A percentile compares a stretch with the other conserved stretches of the same genome.
Conservation (phyloP, 1,284 basidiomycete genomes). For the Cerioporus squamosus region DNA sequence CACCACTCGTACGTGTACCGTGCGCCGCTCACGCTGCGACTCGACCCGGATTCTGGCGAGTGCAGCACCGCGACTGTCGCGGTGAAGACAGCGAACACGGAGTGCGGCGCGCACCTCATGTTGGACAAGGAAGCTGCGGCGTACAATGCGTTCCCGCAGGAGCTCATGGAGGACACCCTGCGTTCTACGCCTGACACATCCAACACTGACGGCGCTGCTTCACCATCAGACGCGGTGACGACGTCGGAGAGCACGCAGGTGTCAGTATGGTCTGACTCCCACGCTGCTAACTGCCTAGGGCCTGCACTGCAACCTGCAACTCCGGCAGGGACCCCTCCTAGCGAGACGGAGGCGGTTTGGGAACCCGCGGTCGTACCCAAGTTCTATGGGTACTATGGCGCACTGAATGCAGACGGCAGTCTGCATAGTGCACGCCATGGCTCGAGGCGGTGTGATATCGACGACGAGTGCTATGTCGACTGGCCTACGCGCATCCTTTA, state of each 20-base stretch:
- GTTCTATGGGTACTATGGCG: conserved; percentile 55
- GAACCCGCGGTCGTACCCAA: conserved; percentile 49
- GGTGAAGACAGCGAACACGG: conserved; percentile 32
- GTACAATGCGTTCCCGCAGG: conserved; percentile 47
- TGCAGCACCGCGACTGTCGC: conserved; percentile 35
- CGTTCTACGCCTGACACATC: not conserved
- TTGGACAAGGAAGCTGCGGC: conserved; percentile 45
- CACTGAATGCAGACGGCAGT: conserved; percentile 24
- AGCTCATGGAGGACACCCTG: conserved; percentile 45
- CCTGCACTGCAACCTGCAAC: not conserved
- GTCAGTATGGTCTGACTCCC: conserved; percentile 4
- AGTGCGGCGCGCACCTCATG: conserved; percentile 26
- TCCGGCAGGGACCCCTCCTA: not conserved
- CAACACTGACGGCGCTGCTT: not conserved
- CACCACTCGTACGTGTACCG: conserved; percentile 38
- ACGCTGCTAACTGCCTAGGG: not conserved
- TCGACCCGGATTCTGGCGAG: conserved; percentile 24
- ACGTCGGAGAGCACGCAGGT: not conserved
- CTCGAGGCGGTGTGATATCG: not conserved
- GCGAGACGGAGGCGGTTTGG: too few relatives aligned
- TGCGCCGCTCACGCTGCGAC: conserved; percentile 34
- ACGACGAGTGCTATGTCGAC: conserved; percentile 2
- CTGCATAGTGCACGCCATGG: not conserved
- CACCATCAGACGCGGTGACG: not conserved
- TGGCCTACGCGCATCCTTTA: conserved; percentile 47